Base-by-base conservation (phyloP, 768 basidiomycete species). In the Tylopilus vinaceipallidus region DNA sequence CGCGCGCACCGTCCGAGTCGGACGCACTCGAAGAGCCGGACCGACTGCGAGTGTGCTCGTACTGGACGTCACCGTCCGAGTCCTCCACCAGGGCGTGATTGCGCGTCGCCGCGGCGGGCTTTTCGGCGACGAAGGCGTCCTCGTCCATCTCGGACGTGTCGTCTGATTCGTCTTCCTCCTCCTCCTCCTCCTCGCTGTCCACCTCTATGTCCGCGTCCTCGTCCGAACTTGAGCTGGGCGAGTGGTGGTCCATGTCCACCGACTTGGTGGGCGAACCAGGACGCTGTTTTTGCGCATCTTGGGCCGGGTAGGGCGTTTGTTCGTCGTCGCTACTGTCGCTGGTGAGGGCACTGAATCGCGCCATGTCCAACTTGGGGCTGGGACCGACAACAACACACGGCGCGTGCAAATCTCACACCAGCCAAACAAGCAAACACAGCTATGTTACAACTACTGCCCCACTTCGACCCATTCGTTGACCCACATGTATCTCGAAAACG, bases 401-500 rank as follows among this genome's bases (percentile, higher is more conserved):
- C 0, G 29, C 34, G 27, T 6, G 16, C 51, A 58, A 60, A 49
- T 53, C 49, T 41, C 56, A 56, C 45, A 42, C 19, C 19, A 27
- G n/a, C 56, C 67, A 67, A 69, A 67, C 62, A 69, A 65, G 54
- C 47, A 42, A 56, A 67, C 20, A 64, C 50, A 56, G 34, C n/a
- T 36, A 49, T 36, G 26, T 4, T 44, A 34, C 35, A 33, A 42
- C 29, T 41, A 33, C 42, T 33, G 24, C 26, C 30, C 12, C 22
- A 88, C 59, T 63, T 83, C 78, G 2, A 75, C 73, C 80, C 90
- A 91, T 55, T 89, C 85, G 54, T 94, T 94, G 23, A 89, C 81
- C 93, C 94, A 95, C 90, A 95, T 88, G 62, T 94, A 92, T 49
- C 86, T 77, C 16, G 90, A 93, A 62, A 86, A 89, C 19, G 69